Base-by-base conservation (phyloP, 2,329 filamentous ascomycete genomes). In the Chaetomiaceae sp. region DNA sequence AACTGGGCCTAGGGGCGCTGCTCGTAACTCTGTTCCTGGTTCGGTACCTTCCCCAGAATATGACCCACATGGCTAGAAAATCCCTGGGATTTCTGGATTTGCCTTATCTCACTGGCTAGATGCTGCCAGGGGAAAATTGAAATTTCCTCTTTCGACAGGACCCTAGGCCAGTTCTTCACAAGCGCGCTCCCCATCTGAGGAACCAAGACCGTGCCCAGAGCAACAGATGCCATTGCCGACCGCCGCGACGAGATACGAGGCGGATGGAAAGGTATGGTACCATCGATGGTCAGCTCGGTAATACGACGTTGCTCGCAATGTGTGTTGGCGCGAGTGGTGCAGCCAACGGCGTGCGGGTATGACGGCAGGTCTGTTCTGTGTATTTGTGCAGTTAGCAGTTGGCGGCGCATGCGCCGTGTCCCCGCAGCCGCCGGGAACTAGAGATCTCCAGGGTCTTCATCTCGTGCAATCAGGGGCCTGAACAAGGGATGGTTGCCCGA, bases 361-460 rank as follows among this genome's bases (percentile, higher is more conserved):
- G 13, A 44, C 27, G 41, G 41, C 41, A 44, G 10, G 21, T 18
- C 21, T n/a, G n/a, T n/a, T n/a, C n/a, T 46, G 30, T 23, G 30
- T 34, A 34, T 34, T 14, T 6, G 14, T n/a, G 32, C 14, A n/a
- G 34, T 14, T 13, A 20, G 23, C 33, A 20, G 45, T 48, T 48
- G 45, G 45, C 25, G 45, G 25, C 23, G 34, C 23, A 20, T 23
- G 33, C 34, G 25, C 21, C 36, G 36, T 32, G 27, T 25, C 45
- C 45, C 36, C 18, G 10, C 34, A 27, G 9, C 11, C n/a, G n/a
- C n/a, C n/a, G n/a, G n/a, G n/a, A n/a, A n/a, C n/a, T n/a, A n/a
- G n/a, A n/a, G 45, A 48, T 48, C 34, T n/a, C 16, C 45, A 48
- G 45, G 45, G 45, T 48, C 36, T 16, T n/a, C n/a, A n/a, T n/a